Evolutionary conservation across 345 rosid genomes (phyloP).

Genomic region (Salix koriyanagi): DNA sequence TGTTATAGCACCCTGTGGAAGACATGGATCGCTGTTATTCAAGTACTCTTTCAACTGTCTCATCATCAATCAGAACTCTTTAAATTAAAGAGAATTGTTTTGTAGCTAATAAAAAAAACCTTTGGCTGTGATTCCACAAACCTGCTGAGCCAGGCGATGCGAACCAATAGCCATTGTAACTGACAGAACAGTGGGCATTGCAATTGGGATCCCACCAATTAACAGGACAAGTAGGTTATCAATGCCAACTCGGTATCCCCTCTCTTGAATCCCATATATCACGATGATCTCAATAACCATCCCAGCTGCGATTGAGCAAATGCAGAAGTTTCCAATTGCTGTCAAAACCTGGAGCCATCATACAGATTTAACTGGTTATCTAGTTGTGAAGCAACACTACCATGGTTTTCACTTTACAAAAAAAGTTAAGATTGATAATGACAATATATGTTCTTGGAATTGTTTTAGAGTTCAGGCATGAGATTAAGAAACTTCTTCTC

Average conservation of each 20-base stretch:
- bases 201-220: constrained; percentile 71
- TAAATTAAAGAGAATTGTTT: not conserved
- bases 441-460: not conserved
- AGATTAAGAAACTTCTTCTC: not conserved
- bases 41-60: not conserved
- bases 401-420: not conserved
- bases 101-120: not conserved
- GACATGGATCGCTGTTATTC: not conserved
- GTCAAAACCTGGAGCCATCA: constrained; percentile 33
- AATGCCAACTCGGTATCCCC: constrained; percentile 54
- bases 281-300: constrained; percentile 34
- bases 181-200: constrained; percentile 67
- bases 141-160: constrained; percentile 38
- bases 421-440: not conserved
- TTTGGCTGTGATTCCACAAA: not conserved
- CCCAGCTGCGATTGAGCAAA: constrained; percentile 38
- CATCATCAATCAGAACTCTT: not conserved
- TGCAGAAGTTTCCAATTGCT: constrained; percentile 42
- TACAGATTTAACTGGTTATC: not conserved
- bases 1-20: constrained; percentile 36
- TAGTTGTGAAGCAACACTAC: not conserved
- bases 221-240: constrained; percentile 52
- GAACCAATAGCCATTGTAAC: constrained; percentile 48
- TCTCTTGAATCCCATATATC: constrained; percentile 31
- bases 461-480: not conserved